Evolutionary conservation across 768 basidiomycete species (phyloP), one percentile per base, ranked within the genome.

Genomic region (Tulasnella calospora): DNA sequence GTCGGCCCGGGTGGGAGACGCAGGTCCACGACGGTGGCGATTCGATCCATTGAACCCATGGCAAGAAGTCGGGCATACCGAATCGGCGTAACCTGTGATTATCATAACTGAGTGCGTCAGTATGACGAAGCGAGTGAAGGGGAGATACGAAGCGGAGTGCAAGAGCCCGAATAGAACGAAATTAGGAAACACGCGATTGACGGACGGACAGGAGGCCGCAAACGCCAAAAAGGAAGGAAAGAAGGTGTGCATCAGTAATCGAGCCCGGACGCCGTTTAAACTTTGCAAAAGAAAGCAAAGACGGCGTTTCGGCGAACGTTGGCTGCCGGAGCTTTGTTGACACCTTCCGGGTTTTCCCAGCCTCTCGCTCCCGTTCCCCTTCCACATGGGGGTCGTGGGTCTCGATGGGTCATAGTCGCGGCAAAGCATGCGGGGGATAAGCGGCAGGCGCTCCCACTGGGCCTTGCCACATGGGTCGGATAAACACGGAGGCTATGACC

Each of bases 31-130:
- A 71, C 13, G 77, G 77, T 6, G 77, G 77, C 30, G 73, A 46
- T 38, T 78, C 77, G 38, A 71, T 71, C 77, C 77, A 78, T 30
- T 78, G 77, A 7, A 78, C 36, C 77, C 77, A 78, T 30, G 77
- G 77, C 15, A 78, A 36, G 69, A 78, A 78, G 10, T 55, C 70
- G 9, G 77, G 77, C 69, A 78, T 44, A 78, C 77, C 77, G 71
- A 78, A 78, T 12, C 77, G 67, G 40, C 77, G 67, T 69, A 78
- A 41, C 35, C 77, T 78, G 15, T 36, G 15, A 46, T 27, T 8
- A 40, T 71, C 27, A n/a, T 41, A 21, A 46, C 30, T 21, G 15
- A 21, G 21, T 72, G 71, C 38, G 71, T 72, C 38, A 72, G 36
- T 41, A 40, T 40, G 71, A 41, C 30, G 71, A 72, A 27, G 38